Conservation (phyloP, 257 asterid species). For the Solanum ahanhuiri region DNA sequence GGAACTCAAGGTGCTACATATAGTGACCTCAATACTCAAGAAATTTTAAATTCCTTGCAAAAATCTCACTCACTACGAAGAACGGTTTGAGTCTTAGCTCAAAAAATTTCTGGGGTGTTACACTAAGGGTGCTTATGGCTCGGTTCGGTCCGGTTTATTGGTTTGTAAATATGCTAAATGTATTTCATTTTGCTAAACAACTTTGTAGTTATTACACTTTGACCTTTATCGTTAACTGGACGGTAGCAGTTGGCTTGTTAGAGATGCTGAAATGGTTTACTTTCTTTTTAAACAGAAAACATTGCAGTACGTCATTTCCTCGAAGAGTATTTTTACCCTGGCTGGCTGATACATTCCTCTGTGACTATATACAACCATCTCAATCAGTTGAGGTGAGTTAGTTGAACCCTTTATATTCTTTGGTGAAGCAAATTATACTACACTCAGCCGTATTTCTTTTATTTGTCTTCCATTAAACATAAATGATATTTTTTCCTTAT, state of each 20-base stretch:
- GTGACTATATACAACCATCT: constrained; percentile 75
- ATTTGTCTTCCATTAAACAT: background rate
- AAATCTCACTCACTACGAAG: no score
- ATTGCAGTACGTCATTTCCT: constrained; percentile 52
- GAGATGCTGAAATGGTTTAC: background rate
- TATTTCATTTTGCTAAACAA: background rate
- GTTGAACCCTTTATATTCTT: constrained; percentile 1
- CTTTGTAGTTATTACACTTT: background rate
- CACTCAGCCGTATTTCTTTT: background rate
- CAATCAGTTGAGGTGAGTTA: constrained; percentile 73
- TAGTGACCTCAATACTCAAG: no score
- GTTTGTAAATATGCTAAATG: background rate
- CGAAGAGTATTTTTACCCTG: constrained; percentile 88
- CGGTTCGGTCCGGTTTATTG: background rate
- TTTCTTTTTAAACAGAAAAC: constrained; percentile 38
- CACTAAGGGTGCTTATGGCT: background rate
- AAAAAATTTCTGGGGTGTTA: no score
- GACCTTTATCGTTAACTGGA: constrained; percentile 6
- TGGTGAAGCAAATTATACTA: background rate
- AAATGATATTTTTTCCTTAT: background rate
- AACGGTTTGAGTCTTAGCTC: no score
- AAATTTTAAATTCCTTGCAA: no score
- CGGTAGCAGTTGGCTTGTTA: constrained; percentile 6
- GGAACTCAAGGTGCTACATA: no score
- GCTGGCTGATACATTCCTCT: constrained; percentile 68